These are phyloP conservation scores for Talinum fruticosum DNA, from an alignment of 148 eudicot species.

Conservation along the genomic window DNA sequence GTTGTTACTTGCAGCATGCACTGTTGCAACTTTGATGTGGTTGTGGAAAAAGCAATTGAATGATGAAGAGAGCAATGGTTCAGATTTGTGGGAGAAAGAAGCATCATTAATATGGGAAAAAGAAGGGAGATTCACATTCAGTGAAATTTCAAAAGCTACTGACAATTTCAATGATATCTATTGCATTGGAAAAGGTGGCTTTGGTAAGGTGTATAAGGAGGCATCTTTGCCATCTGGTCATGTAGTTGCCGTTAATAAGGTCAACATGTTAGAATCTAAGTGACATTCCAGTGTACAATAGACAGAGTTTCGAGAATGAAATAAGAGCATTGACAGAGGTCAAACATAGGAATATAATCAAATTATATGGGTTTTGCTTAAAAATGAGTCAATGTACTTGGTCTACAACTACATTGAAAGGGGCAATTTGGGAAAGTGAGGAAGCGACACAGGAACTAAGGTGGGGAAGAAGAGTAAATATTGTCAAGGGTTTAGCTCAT, in stretches of 20 bases:
- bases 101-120: slow-evolving; percentile 63
- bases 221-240: slow-evolving; percentile 49
- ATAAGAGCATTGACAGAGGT: slow-evolving; percentile 63
- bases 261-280: slow-evolving; percentile 52
- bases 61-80: slow-evolving; percentile 26
- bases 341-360: slow-evolving; percentile 74
- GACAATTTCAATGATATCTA: slow-evolving; percentile 54
- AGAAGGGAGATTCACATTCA: slow-evolving; percentile 61
- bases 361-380: slow-evolving; percentile 64
- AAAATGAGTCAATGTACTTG: slow-evolving; percentile 48
- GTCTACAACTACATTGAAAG: slow-evolving; percentile 72
- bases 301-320: slow-evolving; percentile 66
- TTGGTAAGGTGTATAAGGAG: slow-evolving; percentile 65
- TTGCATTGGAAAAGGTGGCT: slow-evolving; percentile 79
- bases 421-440: slow-evolving; percentile 58
- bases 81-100: slow-evolving; percentile 22
- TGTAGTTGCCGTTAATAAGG: slow-evolving; percentile 64
- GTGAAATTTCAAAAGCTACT: slow-evolving; percentile 59
- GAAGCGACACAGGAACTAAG: slow-evolving; percentile 37
- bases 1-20: slow-evolving; percentile 34
- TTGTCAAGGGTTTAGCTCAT: slow-evolving; percentile 65
- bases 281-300: slow-evolving; percentile 40
- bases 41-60: slow-evolving; percentile 17
- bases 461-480: slow-evolving; percentile 63
- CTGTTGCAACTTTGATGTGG: slow-evolving; percentile 21